Evolutionary conservation across 75 land plant species (phyloP).

Genomic region (Picea sitchensis): DNA sequence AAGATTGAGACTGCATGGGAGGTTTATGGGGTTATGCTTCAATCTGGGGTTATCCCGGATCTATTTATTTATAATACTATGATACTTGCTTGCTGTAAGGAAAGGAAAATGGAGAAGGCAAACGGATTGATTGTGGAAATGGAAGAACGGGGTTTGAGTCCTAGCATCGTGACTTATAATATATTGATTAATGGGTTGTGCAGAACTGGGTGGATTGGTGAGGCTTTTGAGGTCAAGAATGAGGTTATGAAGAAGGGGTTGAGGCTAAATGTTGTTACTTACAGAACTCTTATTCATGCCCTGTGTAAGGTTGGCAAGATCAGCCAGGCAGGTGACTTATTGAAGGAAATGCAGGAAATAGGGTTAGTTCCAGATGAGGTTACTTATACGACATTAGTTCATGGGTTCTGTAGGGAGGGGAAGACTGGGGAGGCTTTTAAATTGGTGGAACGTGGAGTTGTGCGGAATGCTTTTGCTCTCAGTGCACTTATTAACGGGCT

Average conservation of each 20-base stretch:
- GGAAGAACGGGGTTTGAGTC: slow-evolving; percentile 19
- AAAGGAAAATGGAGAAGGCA: slow-evolving; percentile 34
- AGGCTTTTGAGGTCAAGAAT: slow-evolving; percentile 22
- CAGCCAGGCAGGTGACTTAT: slow-evolving; percentile 28
- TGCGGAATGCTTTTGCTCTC: slow-evolving; percentile 56
- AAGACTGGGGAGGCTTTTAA: slow-evolving; percentile 49
- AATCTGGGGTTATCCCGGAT: slow-evolving; percentile 25
- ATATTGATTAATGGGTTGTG: slow-evolving; percentile 38
- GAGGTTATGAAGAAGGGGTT: slow-evolving; percentile 33
- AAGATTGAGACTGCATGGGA: slow-evolving; percentile 24
- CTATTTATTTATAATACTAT: slow-evolving; percentile 38
- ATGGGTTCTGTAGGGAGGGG: slow-evolving; percentile 41
- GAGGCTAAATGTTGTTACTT: slow-evolving; percentile 30
- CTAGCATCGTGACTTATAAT: slow-evolving; percentile 35
- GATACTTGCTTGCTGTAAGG: slow-evolving; percentile 40
- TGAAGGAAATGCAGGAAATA: slow-evolving; percentile 30
- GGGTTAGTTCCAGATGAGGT: slow-evolving; percentile 33
- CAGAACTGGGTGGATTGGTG: slow-evolving; percentile 31
- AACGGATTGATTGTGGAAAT: slow-evolving; percentile 25
- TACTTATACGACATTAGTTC: slow-evolving; percentile 36
- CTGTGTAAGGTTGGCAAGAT: slow-evolving; percentile 28
- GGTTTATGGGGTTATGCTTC: slow-evolving; percentile 33
- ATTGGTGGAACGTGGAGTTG: slow-evolving; percentile 31
- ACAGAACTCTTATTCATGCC: slow-evolving; percentile 39
- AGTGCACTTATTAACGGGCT: slow-evolving; percentile 72